Base-by-base conservation (phyloP, 306 rosid species). In the Glycine soja region DNA sequence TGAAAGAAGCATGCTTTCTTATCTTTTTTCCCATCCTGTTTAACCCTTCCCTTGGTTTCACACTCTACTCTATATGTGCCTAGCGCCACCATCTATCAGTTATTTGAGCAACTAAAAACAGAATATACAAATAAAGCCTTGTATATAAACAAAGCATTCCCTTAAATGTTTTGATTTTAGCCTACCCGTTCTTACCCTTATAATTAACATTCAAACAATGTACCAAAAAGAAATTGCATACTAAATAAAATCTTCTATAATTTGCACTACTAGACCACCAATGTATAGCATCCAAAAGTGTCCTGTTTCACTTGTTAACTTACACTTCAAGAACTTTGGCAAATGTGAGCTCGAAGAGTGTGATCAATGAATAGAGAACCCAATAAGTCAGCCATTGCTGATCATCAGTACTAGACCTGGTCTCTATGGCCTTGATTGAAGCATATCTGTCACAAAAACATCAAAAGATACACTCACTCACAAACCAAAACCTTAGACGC, bases 341-440 rank as follows among this genome's bases (percentile, higher is more conserved):
- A 76, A 95, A 93, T 12, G 99, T 95, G 81, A 95, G 97, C 90
- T 95, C 99, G 0, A 95, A 91, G 80, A 95, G 91, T 47, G 98
- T 91, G 34, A 90, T 88, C 53, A 95, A 75, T 70, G 99, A 95
- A 75, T 95, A 95, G 12, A 95, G 90, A 84, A 93, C 96, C 98
- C 98, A 95, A 82, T 95, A 95, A 0, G 99, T 95, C 5, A 95
- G 98, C 99, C 99, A 95, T 81, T 95, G 97, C 32, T 95, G 94
- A 63, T 95, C 98, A 80, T 95, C 97, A 10, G 80, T 73, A 9
- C 68, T 87, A 52, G 97, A 93, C 83, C 70, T 88, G 45, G 90
- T 95, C 90, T 95, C 98, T 79, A 95, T 95, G 36, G 99, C 99
- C 82, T 58, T 89, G 59, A 95, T 85, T 2, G 97, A 95, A 77